Evolutionary conservation across 2,329 filamentous ascomycete genomes (phyloP), one percentile per base, ranked within the genome.

Genomic region (Nectriaceae sp.): DNA sequence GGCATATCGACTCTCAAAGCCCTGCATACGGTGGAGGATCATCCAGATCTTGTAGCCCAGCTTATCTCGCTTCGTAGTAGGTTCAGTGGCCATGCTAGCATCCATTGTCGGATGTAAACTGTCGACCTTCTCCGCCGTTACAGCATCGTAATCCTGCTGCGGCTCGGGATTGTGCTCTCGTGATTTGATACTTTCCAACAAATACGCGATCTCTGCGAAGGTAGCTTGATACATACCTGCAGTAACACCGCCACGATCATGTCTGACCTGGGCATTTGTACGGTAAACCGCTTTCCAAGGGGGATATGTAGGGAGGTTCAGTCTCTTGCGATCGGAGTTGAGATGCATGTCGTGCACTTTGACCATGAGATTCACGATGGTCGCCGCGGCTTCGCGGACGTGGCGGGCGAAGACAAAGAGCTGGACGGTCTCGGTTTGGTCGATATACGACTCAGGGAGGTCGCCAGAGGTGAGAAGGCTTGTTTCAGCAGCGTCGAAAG

Each of bases 191-290:
- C 65, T 67, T n/a, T 74, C 67, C 24, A 77, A 68, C n/a, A 75
- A 61, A 5, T 60, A 64, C 2, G 66, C 67, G 40, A 77, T 77
- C 40, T 75, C 72, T 13, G 57, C 63, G 52, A 77, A 76, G 10
- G 73, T 77, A 41, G 65, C 65, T 36, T 74, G 72, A 50, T 77
- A 77, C 56, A 70, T 66, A 60, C 77, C 77, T 4, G 79, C 79
- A 4, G 80, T 82, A 18, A 81, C 70, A 20, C 80, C 79, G 16
- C 81, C 80, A 50, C 80, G 71, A 57, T 84, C 81, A 54, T 84
- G 81, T 24, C 79, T 70, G 4, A 83, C 79, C 53, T 82, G 79
- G 3, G 75, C 70, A 56, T 83, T 83, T 5, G 76, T 75, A 26
- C 79, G 69, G 53, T 80, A 74, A 2, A 82, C 46, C 4, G 78